These are phyloP conservation scores for Guadua angustifolia DNA, from an alignment of 176 grass and related monocot species.

Conservation along the genomic window DNA sequence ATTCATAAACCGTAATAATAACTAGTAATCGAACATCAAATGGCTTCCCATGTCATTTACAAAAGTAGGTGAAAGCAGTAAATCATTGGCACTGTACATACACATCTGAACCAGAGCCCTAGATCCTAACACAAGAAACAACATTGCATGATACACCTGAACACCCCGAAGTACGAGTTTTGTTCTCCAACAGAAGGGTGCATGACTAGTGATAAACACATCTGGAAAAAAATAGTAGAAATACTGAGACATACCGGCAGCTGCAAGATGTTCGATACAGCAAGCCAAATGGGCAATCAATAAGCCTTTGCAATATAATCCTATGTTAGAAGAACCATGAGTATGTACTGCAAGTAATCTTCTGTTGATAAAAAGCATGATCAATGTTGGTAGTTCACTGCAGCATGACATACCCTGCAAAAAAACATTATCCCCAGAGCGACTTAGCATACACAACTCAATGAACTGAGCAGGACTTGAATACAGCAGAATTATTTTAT, in stretches of 20 bases:
- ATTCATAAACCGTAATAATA: neutral
- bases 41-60: neutral
- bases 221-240: neutral
- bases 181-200: neutral
- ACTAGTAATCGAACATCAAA: neutral
- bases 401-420: conserved; percentile 32
- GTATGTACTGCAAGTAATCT: conserved; percentile 30
- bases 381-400: neutral
- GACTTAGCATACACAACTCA: neutral
- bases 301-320: conserved; percentile 4
- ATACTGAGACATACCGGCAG: neutral
- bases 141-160: neutral
- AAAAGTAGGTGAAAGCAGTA: neutral
- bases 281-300: conserved; percentile 6
- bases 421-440: neutral
- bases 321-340: conserved; percentile 31
- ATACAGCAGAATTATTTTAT: neutral
- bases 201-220: neutral
- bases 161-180: neutral
- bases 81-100: conserved; percentile 16
- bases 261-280: conserved; percentile 1
- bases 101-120: neutral
- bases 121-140: neutral
- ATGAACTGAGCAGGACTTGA: conserved; percentile 6
- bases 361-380: neutral